Base-by-base conservation (phyloP, 768 basidiomycete genomes). In the Fibroporia radiculosa region DNA sequence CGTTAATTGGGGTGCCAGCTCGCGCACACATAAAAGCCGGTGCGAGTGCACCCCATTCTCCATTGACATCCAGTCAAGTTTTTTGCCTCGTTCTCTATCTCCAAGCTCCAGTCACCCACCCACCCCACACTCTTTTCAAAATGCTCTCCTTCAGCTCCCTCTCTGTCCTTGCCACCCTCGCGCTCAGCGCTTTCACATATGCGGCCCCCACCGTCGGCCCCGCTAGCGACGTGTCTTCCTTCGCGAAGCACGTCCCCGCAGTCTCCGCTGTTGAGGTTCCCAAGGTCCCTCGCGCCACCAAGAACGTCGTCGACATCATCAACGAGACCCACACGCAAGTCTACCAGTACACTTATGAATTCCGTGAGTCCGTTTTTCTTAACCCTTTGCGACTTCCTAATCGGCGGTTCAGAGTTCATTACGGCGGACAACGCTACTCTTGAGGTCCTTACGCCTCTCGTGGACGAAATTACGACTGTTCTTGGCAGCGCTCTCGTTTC, bases 121-220 rank as follows among this genome's bases (percentile, higher is more conserved):
- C 49, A 19, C 43, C 44, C 47, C 23, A 23, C 50, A 16, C 42
- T 24, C 43, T 39, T 47, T 52, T 54, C 50, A 58, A 57, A 47
- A 69, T 69, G 68, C 60, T 53, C 57, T 66, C 63, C 38, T 58
- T 68, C 43, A 58, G 58, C 44, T 46, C 59, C 43, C 40, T 64
- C 48, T 37, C 56, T n/a, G 44, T 45, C 19, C 53, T 61, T 35
- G 55, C 56, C 20, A 56, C 65, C 2, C 29, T 57, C 40, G 51
- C 56, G n/a, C 42, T 57, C 48, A 44, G 42, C 53, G 42, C 47
- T 14, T 27, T 55, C 48, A 35, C 51, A 39, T 49, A 51, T 40
- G 51, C 56, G n/a, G 43, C 47, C 18, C 51, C 49, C 32, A 38
- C 38, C 32, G 45, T 47, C 24, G 50, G 35, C 23, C 25, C 44